These are phyloP conservation scores for Chrysosporium queenslandicum DNA, from an alignment of 2,329 filamentous ascomycete genomes.

Conservation along the genomic window DNA sequence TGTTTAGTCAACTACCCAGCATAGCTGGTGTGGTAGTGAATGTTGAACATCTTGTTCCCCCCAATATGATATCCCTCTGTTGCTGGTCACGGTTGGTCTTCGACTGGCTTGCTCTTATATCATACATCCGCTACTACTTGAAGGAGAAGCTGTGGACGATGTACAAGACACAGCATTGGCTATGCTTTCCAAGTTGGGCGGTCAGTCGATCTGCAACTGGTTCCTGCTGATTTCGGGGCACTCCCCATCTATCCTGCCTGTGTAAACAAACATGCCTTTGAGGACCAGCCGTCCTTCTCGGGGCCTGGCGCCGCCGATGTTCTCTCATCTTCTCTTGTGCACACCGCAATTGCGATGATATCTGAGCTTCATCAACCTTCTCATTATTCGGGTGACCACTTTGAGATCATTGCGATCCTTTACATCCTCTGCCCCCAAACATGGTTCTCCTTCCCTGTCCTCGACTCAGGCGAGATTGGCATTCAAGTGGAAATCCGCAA, in stretches of 20 bases:
- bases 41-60: no score
- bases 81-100: no score
- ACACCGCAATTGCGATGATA: neutral
- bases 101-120: no score
- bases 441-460: constrained; percentile 16
- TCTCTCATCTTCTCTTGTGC: neutral
- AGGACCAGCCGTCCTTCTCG: neutral
- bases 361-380: neutral
- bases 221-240: neutral
- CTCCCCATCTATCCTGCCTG: neutral
- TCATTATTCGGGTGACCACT: neutral
- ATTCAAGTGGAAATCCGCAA: neutral
- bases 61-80: no score
- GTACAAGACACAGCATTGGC: no score
- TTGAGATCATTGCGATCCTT: neutral
- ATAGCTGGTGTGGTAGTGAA: no score
- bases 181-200: neutral
- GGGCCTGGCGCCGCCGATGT: neutral
- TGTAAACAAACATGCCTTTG: constrained; percentile 6
- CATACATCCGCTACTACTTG: no score
- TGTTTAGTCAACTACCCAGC: no score
- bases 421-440: neutral
- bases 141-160: no score
- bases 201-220: no score
- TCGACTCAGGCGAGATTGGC: constrained; percentile 1